Evolutionary conservation across 2,329 filamentous ascomycete species (phyloP), one percentile per base, ranked within the genome.

Genomic region (Epichloe elymi): DNA sequence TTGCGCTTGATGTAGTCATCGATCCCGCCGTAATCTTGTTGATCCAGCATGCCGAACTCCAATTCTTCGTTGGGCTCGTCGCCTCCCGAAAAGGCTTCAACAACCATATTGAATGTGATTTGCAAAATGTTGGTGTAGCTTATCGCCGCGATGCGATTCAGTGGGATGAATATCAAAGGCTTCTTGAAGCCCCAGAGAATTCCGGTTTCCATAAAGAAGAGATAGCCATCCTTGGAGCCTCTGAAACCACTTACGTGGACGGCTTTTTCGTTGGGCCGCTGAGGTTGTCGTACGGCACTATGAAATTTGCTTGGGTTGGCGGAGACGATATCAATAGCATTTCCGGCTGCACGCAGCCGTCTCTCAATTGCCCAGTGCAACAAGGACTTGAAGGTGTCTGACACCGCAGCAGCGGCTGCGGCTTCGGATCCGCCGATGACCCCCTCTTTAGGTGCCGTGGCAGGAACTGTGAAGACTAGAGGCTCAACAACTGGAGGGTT

Each of bases 121-220:
- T 84, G 81, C 44, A 85, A 67, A 26, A 86, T 79, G 53, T 70
- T 83, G 5, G 80, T 83, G 61, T 83, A 85, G 59, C 79, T 83
- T n/a, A 84, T 70, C 2, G 80, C 79, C 0, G 71, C 70, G 48
- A 85, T 79, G 12, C 75, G 71, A 49, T 77, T 74, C 17, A 83
- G 71, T 4, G 80, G 79, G 5, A 85, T 69, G 57, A 84, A 85
- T 20, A 83, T 66, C 2, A 85, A 63, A 0, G 82, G 82, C 64
- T 85, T 86, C 65, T 84, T 85, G 70, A 82, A 86, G 0, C 74
- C 81, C 80, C 81, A 86, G 7, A 86, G 62, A 50, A 86, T 84
- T 14, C 82, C 82, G 26, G 72, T 80, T 35, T 80, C 74, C 15
- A 86, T 67, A 60, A 85, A 84, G 60, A 84, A 85, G 1, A 85